Base-by-base conservation (phyloP, 164 flowering plant species). In the Magnolia changhungtana region DNA sequence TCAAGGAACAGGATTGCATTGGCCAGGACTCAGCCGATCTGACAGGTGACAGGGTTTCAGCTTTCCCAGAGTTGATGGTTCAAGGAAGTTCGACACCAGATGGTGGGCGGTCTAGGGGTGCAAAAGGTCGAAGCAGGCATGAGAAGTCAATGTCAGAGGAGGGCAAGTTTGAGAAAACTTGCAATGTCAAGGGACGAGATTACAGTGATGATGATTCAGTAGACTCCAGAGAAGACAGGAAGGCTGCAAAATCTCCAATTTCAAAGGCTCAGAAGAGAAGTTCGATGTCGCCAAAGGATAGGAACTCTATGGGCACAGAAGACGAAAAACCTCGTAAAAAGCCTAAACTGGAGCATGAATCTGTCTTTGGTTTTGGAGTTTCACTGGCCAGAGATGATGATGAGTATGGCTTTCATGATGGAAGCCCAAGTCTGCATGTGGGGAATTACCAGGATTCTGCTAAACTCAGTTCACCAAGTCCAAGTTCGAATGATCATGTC, bases 301-400 rank as follows among this genome's bases (percentile, higher is more conserved):
- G 64, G 67, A 58, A 23, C 16, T 74, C 31, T 50, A 58, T 21
- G 59, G 24, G 20, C 55, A 64, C 65, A 29, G 77, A 78, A 74
- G 81, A 76, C 50, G 14, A 13, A 13, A 52, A 59, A 2, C 74
- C 3, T 21, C 50, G 50, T 20, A 67, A 70, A 63, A 76, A 18
- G 50, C 49, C 55, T 71, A 63, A 55, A 45, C 31, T 63, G 77
- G 77, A 79, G 9, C 19, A 67, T 49, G 73, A 77, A n/a, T 67
- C 63, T 63, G 20, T 64, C 13, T 72, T 51, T 67, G 71, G 52
- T 9, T 55, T 11, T 11, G 61, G 61, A 55, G 61, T 0, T 78
- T 71, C 68, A 50, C 75, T 69, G 50, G 65, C 76, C 19, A 72
- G 79, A 80, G 76, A 76, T 67, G 83, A 63, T 11, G 65, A 37